phyloP scores from a whole-genome alignment of 495 filamentous ascomycete genomes.

The Aspergillus homomorphus region DNA sequence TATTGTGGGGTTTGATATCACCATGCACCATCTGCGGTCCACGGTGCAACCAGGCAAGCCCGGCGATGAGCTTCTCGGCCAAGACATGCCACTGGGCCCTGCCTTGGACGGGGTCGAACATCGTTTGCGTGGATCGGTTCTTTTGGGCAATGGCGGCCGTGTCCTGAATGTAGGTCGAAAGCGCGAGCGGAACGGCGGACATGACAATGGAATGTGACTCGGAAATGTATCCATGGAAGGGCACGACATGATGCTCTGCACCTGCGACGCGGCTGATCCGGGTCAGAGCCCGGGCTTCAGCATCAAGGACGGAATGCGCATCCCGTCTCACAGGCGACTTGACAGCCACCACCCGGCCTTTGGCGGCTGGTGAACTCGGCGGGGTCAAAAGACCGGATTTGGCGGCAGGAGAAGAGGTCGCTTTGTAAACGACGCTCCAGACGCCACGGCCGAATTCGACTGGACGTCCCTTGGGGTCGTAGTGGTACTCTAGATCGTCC shows the following conservation, averaged over 20 bases:
- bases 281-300: conserved; percentile 53
- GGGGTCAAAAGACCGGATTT: conserved; percentile 31
- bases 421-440: conserved; percentile 62
- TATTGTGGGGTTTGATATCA: conserved; percentile 56
- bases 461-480: conserved; percentile 24
- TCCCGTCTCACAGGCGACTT: conserved; percentile 51
- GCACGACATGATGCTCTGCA: conserved; percentile 43
- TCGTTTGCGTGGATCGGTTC: conserved; percentile 41
- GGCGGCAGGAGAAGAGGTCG: conserved; percentile 18
- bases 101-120: conserved; percentile 52
- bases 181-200: conserved; percentile 45
- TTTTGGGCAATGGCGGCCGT: conserved; percentile 30
- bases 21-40: conserved; percentile 48
- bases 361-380: conserved; percentile 45
- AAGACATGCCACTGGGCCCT: conserved; percentile 40
- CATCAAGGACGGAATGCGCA: conserved; percentile 45
- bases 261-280: conserved; percentile 38
- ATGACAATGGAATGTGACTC: conserved; percentile 51
- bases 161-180: conserved; percentile 50
- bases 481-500: conserved; percentile 35
- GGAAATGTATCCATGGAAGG: conserved; percentile 54
- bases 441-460: conserved; percentile 54
- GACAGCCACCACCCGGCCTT: conserved; percentile 46
- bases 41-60: conserved; percentile 52
- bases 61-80: conserved; percentile 46